Evolutionary conservation across 495 filamentous ascomycete species (phyloP).

Genomic region (Talaromyces proteolyticus): DNA sequence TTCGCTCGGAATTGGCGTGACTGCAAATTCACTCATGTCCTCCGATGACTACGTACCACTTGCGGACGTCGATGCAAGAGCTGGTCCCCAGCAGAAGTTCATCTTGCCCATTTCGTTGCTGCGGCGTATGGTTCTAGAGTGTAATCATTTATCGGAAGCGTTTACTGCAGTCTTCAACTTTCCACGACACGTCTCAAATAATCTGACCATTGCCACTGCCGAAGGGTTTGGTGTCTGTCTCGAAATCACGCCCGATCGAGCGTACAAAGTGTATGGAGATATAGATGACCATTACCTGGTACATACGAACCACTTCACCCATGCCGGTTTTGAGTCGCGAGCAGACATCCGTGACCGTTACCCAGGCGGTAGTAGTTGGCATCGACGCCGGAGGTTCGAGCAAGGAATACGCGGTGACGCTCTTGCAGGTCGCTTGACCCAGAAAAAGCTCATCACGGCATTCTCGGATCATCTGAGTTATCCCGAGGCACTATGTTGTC

Average conservation of each 20-base stretch:
- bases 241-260: constrained; percentile 9
- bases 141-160: constrained; percentile 3
- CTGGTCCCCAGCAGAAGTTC: neutral
- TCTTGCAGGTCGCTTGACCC: constrained; percentile 2
- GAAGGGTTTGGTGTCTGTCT: constrained; percentile 19
- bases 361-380: neutral
- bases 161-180: constrained; percentile 6
- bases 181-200: constrained; percentile 20
- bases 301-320: neutral
- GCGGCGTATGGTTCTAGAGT: constrained; percentile 16
- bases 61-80: neutral
- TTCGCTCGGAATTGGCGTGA: constrained; percentile 12
- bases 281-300: neutral
- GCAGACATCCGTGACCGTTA: neutral
- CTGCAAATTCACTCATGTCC: constrained; percentile 17
- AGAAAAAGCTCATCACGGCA: constrained; percentile 12
- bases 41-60: constrained; percentile 14
- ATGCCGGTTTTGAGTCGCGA: neutral
- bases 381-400: neutral
- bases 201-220: constrained; percentile 15
- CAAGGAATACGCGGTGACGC: neutral
- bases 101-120: constrained; percentile 14
- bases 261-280: constrained; percentile 9
- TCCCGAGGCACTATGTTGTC: constrained; percentile 10
- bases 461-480: constrained; percentile 20